Evolutionary conservation across 192 early-diverging fungal species (phyloP).

Genomic region (Thamnidium elegans): DNA sequence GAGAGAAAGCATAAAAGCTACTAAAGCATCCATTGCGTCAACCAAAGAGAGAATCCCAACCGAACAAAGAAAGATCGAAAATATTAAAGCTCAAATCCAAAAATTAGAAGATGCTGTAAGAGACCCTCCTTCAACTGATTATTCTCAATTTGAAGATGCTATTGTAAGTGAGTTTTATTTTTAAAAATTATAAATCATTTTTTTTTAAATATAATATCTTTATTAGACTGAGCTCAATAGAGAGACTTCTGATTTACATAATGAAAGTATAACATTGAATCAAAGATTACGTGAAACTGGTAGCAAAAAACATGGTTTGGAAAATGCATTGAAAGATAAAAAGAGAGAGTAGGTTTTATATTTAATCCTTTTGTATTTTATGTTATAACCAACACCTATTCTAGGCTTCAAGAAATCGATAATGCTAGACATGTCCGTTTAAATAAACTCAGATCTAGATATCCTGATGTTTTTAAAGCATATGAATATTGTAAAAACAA

Average conservation of each 20-base stretch:
- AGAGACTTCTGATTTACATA: not conserved
- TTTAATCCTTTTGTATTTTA: not conserved
- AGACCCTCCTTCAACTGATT: slow-evolving; percentile 25
- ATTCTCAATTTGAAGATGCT: slow-evolving; percentile 25
- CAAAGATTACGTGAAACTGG: slow-evolving; percentile 20
- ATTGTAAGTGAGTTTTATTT: slow-evolving; percentile 31
- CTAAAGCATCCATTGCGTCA: not conserved
- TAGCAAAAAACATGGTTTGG: slow-evolving; percentile 13
- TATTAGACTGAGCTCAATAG: not conserved
- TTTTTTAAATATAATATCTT: slow-evolving; percentile 4
- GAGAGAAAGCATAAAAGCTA: not conserved
- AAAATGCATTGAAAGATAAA: slow-evolving; percentile 16
- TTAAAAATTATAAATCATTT: not conserved
- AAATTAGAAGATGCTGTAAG: slow-evolving; percentile 27
- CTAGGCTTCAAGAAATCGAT: slow-evolving; percentile 58
- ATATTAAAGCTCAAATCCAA: slow-evolving; percentile 31
- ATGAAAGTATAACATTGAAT: not conserved
- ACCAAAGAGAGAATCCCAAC: not conserved
- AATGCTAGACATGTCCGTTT: slow-evolving; percentile 55
- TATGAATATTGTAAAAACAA: slow-evolving; percentile 70
- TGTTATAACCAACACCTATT: not conserved
- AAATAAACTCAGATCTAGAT: slow-evolving; percentile 42
- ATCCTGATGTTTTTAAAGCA: slow-evolving; percentile 58
- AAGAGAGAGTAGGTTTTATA: slow-evolving; percentile 4
- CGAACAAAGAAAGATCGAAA: slow-evolving; percentile 26